Conservation (phyloP, 2,329 filamentous ascomycete species). For the Sclerotinia minor region DNA sequence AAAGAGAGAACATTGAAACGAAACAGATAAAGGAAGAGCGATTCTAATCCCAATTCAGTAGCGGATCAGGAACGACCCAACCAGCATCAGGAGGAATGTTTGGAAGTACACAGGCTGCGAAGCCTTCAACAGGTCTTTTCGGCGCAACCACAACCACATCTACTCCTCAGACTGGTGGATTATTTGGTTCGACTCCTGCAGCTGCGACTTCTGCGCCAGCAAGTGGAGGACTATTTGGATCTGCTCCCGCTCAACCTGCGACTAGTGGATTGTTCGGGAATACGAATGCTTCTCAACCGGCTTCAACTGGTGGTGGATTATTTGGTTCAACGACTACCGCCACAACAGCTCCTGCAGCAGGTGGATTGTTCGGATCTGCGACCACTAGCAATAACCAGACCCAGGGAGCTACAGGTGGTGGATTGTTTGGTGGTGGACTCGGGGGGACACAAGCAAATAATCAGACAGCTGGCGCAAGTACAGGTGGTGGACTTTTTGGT, state of each 20-base stretch:
- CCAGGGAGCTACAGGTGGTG: slow-evolving; percentile 31
- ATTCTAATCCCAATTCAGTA: slow-evolving; percentile 33
- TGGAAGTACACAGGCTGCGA: slow-evolving; percentile 36
- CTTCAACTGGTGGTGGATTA: slow-evolving; percentile 34
- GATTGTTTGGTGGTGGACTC: slow-evolving; percentile 42
- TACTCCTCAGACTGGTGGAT: slow-evolving; percentile 34
- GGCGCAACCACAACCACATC: slow-evolving; percentile 36
- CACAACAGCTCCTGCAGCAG: slow-evolving; percentile 31
- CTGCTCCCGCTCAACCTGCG: slow-evolving; percentile 29
- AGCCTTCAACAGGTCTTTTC: slow-evolving; percentile 41
- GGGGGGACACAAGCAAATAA: slow-evolving; percentile 30
- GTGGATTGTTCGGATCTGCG: slow-evolving; percentile 40
- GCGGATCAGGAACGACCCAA: slow-evolving; percentile 38
- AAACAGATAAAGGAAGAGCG: slow-evolving; percentile 17
- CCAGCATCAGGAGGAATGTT: slow-evolving; percentile 41
- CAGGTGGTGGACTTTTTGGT: slow-evolving; percentile 40
- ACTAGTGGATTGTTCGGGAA: slow-evolving; percentile 40
- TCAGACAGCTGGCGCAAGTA: slow-evolving; percentile 30
- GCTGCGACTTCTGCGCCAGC: slow-evolving; percentile 26
- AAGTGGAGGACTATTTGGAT: slow-evolving; percentile 32
- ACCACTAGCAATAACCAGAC: slow-evolving; percentile 23
- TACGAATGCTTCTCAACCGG: slow-evolving; percentile 28
- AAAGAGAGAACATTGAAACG: slow-evolving; percentile 2
- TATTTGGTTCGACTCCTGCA: slow-evolving; percentile 35
- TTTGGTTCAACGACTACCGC: slow-evolving; percentile 37